A percentile compares a stretch with the other conserved stretches of the same genome.
These are phyloP conservation scores for Dothideomycetes sp. DNA, from an alignment of 2,329 filamentous ascomycete species.

Conservation along the genomic window DNA sequence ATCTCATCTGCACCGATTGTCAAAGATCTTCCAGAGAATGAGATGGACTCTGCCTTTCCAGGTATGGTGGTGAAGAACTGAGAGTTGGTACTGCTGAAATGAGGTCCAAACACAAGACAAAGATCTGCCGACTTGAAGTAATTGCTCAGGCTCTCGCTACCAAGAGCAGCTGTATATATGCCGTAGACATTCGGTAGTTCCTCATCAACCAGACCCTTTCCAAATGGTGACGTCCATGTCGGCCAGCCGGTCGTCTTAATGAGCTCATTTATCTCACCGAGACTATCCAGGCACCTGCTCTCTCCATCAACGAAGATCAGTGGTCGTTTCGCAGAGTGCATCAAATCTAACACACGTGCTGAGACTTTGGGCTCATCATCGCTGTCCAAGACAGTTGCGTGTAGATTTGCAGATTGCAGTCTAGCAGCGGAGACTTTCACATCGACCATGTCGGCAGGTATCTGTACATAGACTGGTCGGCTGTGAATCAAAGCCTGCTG, in stretches of 20 bases:
- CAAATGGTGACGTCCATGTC: conserved; percentile 84
- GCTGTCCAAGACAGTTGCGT: conserved; percentile 53
- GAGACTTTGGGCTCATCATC: conserved; percentile 75
- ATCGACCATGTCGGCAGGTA: conserved; percentile 75
- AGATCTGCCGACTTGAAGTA: conserved; percentile 46
- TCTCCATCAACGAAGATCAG: conserved; percentile 77
- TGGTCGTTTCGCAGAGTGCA: conserved; percentile 64
- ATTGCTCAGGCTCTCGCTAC: conserved; percentile 61
- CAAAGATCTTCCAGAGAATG: too few relatives aligned
- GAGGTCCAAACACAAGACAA: too few relatives aligned
- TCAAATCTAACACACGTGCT: conserved; percentile 63
- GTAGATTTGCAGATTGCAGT: conserved; percentile 60
- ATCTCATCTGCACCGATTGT: too few relatives aligned
- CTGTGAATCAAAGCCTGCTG: conserved; percentile 64
- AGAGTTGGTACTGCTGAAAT: too few relatives aligned
- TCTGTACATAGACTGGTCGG: conserved; percentile 72
- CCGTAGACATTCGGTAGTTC: conserved; percentile 66
- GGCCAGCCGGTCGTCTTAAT: conserved; percentile 68
- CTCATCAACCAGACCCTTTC: conserved; percentile 76
- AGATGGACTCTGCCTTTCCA: too few relatives aligned
- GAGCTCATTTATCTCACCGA: conserved; percentile 58
- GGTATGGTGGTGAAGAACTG: too few relatives aligned
- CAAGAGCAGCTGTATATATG: conserved; percentile 74
- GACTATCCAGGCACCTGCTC: conserved; percentile 70
- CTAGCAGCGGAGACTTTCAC: conserved; percentile 66